These are phyloP conservation scores for Lepidium africanum DNA, from an alignment of 345 rosid species.

Conservation along the genomic window DNA sequence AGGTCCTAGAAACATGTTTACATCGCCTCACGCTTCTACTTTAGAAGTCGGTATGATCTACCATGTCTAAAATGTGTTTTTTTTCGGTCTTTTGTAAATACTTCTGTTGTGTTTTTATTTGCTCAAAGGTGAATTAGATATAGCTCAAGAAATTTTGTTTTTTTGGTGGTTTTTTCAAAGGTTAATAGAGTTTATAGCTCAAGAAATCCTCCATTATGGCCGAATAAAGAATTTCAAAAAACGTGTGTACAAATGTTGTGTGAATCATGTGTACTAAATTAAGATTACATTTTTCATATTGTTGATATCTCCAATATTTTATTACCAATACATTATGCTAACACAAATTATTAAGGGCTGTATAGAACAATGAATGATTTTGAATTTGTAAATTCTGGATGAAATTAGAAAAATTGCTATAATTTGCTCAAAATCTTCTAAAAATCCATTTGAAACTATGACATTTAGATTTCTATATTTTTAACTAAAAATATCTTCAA, in stretches of 20 bases:
- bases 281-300: neutral
- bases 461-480: too few species aligned
- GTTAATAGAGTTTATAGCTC: neutral
- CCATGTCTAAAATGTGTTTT: slow-evolving; percentile 34
- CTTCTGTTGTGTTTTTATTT: slow-evolving; percentile 12
- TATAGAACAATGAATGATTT: too few species aligned
- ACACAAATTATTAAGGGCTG: too few species aligned
- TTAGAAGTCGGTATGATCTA: slow-evolving; percentile 92
- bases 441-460: too few species aligned
- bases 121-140: slow-evolving; percentile 7
- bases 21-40: slow-evolving; percentile 72
- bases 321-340: too few species aligned
- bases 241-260: slow-evolving; percentile 14
- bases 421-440: too few species aligned
- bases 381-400: too few species aligned
- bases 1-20: slow-evolving; percentile 40
- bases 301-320: neutral
- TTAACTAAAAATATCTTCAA: too few species aligned
- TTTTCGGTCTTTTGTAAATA: slow-evolving; percentile 23
- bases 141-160: slow-evolving; percentile 17
- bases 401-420: too few species aligned
- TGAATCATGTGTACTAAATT: neutral
- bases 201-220: neutral
- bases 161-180: slow-evolving; percentile 9
- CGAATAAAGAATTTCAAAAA: neutral